Evolutionary conservation across 2,329 filamentous ascomycete species (phyloP), one percentile per base, ranked within the genome.

Genomic region (Capronia coronata): DNA sequence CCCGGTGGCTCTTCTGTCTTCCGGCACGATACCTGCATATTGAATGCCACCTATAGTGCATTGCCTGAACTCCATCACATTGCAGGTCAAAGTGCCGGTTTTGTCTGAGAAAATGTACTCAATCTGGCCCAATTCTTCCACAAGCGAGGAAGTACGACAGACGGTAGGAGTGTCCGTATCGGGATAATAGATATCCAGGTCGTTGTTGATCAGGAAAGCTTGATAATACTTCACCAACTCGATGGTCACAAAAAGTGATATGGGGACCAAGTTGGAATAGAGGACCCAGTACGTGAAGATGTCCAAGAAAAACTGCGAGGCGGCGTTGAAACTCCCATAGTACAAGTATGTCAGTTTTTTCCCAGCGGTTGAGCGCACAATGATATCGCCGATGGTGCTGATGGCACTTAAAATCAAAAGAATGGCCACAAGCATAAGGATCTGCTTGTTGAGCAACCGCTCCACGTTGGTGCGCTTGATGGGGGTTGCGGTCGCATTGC

Each of bases 81-180:
- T 97, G 71, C 90, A 94, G n/a, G 91, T 97, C 62, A 97, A 73
- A 2, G 91, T 97, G 37, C 91, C 91, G 1, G 91, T 97, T 74
- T 97, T 97, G 74, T 97, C 91, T 0, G 89, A 96, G 67, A 98
- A 98, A 57, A 98, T 93, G 63, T 94, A 98, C 64, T 97, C 93
- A 38, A 98, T 94, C 78, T 97, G 95, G 48, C 93, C 93, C 38
- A 98, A 72, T 64, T 98, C 94, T 70, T 98, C 93, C 9, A 98
- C 93, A 64, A 98, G 74, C 59, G 90, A 96, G 1, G 91, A 97
- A 0, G 93, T 98, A 61, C 93, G 82, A 69, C 93, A 98, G 58
- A 93, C 94, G 3, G 93, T 90, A 10, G 93, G 89, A 0, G 91
- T 98, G 62, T 98, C 90, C 1, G 84, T 95, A 65, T 88, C 87